Evolutionary conservation across 352 stramenopile species (phyloP).

Genomic region (Globisporangium nagaii): DNA sequence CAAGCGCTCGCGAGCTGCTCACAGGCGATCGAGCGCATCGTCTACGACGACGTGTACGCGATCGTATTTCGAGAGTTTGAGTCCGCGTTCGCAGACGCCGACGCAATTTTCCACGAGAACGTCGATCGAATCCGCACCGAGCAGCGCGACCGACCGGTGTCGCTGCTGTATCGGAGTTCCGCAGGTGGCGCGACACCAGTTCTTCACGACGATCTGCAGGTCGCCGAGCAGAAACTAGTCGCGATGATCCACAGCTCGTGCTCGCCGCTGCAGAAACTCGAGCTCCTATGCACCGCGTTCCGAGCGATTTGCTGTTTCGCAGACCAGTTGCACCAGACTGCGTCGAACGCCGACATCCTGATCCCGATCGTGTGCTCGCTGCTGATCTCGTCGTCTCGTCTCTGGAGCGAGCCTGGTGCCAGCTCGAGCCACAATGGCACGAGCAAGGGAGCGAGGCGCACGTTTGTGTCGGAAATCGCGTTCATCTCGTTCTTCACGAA

Average conservation of each 20-base stretch:
- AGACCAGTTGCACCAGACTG: conserved; percentile 52
- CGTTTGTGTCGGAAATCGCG: conserved; percentile 70
- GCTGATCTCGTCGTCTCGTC: conserved; percentile 34
- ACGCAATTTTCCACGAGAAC: conserved; percentile 40
- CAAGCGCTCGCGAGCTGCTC: conserved; percentile 41
- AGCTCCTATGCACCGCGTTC: conserved; percentile 56
- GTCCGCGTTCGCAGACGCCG: conserved; percentile 32
- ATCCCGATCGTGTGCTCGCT: conserved; percentile 65
- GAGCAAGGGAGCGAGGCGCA: neutral
- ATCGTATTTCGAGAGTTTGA: conserved; percentile 54
- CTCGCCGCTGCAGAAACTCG: conserved; percentile 58
- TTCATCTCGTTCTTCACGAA: conserved; percentile 77
- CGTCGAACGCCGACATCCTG: conserved; percentile 63
- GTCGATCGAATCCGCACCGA: conserved; percentile 44
- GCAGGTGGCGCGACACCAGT: conserved; percentile 3
- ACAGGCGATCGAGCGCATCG: conserved; percentile 51
- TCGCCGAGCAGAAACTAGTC: conserved; percentile 35
- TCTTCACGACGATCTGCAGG: conserved; percentile 29
- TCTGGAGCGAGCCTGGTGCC: conserved; percentile 8
- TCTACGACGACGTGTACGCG: conserved; percentile 63
- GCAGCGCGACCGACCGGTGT: conserved; percentile 28
- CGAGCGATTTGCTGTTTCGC: conserved; percentile 61
- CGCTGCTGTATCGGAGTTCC: neutral
- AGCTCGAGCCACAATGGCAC: neutral
- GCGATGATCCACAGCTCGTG: conserved; percentile 40